These are phyloP conservation scores for Graphiopsis chlorocephala DNA, from an alignment of 2,329 filamentous ascomycete genomes.

Conservation along the genomic window DNA sequence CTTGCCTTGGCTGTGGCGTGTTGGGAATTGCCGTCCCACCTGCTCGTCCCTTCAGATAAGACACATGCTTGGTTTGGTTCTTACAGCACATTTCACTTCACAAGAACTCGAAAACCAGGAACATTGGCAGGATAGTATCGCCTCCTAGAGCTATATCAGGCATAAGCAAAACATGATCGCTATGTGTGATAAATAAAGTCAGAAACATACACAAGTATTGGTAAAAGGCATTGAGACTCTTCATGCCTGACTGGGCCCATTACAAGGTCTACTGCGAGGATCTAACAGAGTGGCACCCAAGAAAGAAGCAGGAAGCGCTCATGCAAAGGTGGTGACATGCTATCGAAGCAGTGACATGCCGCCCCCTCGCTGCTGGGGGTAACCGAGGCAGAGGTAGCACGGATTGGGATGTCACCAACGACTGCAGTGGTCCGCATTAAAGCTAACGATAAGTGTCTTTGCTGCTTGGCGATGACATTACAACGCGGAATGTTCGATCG, in stretches of 20 bases:
- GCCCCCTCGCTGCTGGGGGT: not conserved
- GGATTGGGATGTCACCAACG: not conserved
- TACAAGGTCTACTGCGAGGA: not conserved
- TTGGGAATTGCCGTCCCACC: not conserved
- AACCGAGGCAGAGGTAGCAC: not conserved
- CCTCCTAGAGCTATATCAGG: not conserved
- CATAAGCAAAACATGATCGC: not conserved
- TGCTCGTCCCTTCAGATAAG: not conserved
- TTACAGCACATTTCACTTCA: not conserved
- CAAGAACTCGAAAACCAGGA: not conserved
- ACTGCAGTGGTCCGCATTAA: not conserved
- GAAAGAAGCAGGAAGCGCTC: not conserved
- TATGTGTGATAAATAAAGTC: not conserved
- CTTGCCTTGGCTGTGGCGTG: not conserved
- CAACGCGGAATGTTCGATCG: not conserved
- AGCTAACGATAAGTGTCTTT: not conserved
- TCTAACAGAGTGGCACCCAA: not conserved
- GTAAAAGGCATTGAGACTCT: not conserved
- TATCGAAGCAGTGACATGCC: not conserved
- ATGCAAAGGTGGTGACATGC: not conserved
- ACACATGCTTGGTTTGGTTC: not conserved
- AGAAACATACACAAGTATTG: not conserved
- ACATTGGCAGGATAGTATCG: not conserved
- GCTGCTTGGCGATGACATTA: not conserved
- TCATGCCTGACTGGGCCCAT: not conserved